Evolutionary conservation across 495 filamentous ascomycete genomes (phyloP), one percentile per base, ranked within the genome.

Genomic region (Penicillium steckii): DNA sequence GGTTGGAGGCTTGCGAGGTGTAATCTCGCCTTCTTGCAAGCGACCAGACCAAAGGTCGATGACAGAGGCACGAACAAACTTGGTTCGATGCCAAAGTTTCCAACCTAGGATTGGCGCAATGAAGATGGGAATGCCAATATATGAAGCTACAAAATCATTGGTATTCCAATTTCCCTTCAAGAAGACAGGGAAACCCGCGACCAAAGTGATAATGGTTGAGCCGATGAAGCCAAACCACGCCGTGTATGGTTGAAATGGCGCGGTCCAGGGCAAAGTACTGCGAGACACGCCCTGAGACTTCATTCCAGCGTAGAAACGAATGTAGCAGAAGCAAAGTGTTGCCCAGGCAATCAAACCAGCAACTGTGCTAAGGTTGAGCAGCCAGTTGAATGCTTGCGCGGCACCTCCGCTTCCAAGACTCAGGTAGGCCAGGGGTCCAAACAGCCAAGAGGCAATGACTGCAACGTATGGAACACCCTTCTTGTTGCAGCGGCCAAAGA

Each of bases 301-400:
- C 61, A 77, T 71, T 0, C 81, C 85, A 1, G 67, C 60, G 55
- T 82, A 75, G 72, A 85, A 88, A 47, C 70, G 78, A 43, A 88
- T 75, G 65, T 85, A 89, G 26, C 81, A 85, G 43, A 81, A 64
- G 48, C 65, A 76, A 65, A 86, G 78, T 58, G 74, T 77, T 35
- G 77, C 74, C 83, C 83, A 88, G 25, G 80, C 81, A 52, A 88
- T 79, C 46, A 87, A 69, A 29, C 72, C 76, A n/a, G 80, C 78
- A 21, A 84, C 71, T 8, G 80, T 78, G 38, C 72, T 77, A 21
- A 86, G 73, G 47, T 80, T 81, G 7, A 80, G 70, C 56, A 85
- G 81, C 85, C 85, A 89, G 27, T 62, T 66, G 61, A 88, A 88
- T 4, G 61, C 72, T 25, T 63, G 63, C 2, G 67, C 42, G n/a